Percentiles rank a stretch among this genome's conserved stretches.
phyloP scores from a whole-genome alignment of 169 alveolate genomes.

The Amoebophrya sp. region DNA sequence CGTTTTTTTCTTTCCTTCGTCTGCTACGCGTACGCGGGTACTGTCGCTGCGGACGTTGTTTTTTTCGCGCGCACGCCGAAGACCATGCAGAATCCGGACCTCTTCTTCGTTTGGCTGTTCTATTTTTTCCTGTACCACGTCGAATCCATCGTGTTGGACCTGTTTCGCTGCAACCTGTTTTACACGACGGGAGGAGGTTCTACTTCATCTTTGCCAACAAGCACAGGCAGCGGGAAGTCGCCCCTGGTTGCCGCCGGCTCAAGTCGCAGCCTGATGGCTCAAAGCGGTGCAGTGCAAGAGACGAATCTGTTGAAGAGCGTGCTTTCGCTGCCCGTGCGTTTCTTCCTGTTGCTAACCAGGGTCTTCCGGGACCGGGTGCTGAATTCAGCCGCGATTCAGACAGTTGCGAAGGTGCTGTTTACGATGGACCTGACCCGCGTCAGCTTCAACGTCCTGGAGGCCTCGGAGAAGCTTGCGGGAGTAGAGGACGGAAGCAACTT shows the following conservation, averaged over 20 bases:
- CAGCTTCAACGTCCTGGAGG: not conserved
- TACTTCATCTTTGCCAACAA: no score
- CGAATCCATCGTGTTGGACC: not conserved
- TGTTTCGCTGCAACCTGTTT: no score
- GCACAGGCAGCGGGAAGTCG: no score
- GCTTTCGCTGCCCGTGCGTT: not conserved
- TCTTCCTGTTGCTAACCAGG: no score
- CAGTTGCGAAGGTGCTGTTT: not conserved
- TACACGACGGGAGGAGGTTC: no score
- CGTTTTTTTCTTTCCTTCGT: not conserved
- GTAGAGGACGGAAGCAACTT: no score
- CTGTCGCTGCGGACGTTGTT: not conserved
- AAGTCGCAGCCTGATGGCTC: no score
- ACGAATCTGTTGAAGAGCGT: not conserved
- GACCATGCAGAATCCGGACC: not conserved
- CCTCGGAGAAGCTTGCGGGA: not conserved
- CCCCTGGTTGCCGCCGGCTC: no score
- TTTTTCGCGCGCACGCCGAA: not conserved
- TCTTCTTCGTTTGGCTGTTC: not conserved
- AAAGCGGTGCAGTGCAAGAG: no score
- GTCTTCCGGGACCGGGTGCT: no score
- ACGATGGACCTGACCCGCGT: not conserved
- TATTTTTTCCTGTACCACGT: no score
- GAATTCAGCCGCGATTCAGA: not conserved
- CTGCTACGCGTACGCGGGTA: not conserved